phyloP scores from a whole-genome alignment of 345 rosid species.

The Syzygium aromaticum region DNA sequence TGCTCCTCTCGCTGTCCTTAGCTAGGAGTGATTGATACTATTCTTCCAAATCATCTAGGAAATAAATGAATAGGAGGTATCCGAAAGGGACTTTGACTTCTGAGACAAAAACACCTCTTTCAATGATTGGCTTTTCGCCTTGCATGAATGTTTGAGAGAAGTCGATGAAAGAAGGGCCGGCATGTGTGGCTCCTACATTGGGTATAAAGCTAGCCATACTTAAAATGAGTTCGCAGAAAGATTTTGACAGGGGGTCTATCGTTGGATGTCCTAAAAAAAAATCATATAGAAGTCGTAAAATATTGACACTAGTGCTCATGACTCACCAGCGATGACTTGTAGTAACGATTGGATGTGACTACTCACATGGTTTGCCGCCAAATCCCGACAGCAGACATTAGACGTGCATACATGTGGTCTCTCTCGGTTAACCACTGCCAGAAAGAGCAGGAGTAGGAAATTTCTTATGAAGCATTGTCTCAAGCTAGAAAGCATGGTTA shows the following conservation, averaged over 20 bases:
- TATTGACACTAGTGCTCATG: not conserved
- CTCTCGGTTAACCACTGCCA: not conserved
- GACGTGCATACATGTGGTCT: not conserved
- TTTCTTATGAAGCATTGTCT: not conserved
- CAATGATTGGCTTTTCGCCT: not conserved
- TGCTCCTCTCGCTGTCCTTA: conserved; percentile 3
- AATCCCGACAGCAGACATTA: not conserved
- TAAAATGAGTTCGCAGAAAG: not conserved
- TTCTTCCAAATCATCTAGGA: not conserved
- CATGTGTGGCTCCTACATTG: not conserved
- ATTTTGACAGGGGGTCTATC: not conserved
- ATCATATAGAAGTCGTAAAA: not conserved
- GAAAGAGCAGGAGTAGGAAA: not conserved
- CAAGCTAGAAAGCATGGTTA: not conserved
- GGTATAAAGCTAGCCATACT: not conserved
- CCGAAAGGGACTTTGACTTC: not conserved
- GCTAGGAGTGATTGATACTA: not conserved
- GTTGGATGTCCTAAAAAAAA: not conserved
- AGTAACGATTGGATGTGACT: not conserved
- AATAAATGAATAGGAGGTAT: not conserved
- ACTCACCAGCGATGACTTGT: not conserved
- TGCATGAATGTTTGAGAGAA: not conserved
- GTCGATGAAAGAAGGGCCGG: not conserved
- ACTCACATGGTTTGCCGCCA: not conserved
- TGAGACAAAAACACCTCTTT: not conserved